phyloP scores from a whole-genome alignment of 2,329 filamentous ascomycete species.

The Thermoascus crustaceus region DNA sequence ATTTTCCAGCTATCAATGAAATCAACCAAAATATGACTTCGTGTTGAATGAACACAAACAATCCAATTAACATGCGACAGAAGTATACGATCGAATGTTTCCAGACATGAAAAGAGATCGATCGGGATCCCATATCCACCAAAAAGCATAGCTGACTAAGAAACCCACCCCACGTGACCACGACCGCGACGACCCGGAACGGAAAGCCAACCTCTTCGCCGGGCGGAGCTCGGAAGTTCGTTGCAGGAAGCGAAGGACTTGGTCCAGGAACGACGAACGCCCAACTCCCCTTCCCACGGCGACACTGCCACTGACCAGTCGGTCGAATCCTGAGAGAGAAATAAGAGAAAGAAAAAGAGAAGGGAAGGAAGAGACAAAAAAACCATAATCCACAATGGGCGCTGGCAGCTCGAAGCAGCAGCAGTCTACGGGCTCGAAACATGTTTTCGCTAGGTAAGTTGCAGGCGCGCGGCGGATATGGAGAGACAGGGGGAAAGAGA shows the following conservation, averaged over 20 bases:
- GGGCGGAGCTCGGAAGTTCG: conserved; percentile 1
- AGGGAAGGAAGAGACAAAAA: conserved; percentile 18
- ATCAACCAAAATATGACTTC: too few relatives aligned
- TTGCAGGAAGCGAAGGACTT: not conserved
- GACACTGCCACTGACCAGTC: not conserved
- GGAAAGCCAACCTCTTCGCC: conserved; percentile 1
- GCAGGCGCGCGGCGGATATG: too few relatives aligned
- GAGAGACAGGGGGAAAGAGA: not conserved
- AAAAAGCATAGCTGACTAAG: too few relatives aligned
- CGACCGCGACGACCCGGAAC: too few relatives aligned
- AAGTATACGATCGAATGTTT: too few relatives aligned
- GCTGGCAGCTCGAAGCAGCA: conserved; percentile 55
- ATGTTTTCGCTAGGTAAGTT: conserved; percentile 55
- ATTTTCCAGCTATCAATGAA: too few relatives aligned
- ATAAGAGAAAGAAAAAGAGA: conserved; percentile 13
- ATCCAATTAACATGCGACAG: too few relatives aligned
- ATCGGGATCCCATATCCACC: too few relatives aligned
- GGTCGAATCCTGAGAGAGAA: conserved; percentile 2
- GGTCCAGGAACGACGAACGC: not conserved
- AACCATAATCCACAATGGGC: conserved; percentile 43
- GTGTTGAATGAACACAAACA: too few relatives aligned
- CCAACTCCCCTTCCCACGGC: not conserved
- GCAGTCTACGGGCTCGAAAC: conserved; percentile 43
- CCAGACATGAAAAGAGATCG: too few relatives aligned
- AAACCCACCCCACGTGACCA: too few relatives aligned